A percentile compares a stretch with the other conserved stretches of the same genome.
Conservation (phyloP, 2,329 filamentous ascomycete species). For the Cercospora janseana region DNA sequence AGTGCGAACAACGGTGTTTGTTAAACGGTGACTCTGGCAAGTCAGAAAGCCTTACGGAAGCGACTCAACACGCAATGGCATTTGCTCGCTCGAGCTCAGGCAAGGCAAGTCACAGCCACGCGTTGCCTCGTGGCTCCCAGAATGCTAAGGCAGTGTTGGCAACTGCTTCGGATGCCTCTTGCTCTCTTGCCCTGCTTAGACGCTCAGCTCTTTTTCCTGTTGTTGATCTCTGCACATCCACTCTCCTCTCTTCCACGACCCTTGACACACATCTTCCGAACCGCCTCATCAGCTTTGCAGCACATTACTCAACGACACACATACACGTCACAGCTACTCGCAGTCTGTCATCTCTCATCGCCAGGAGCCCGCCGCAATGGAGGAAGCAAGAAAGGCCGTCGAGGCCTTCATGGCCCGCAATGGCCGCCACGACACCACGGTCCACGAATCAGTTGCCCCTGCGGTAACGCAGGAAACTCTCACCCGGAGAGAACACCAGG, state of each 20-base stretch:
- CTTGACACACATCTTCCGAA: conserved; percentile 11
- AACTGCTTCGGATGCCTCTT: too few relatives aligned
- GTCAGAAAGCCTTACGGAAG: too few relatives aligned
- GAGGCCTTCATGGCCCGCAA: conserved; percentile 58
- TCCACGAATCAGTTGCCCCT: conserved; percentile 63
- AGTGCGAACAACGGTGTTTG: too few relatives aligned
- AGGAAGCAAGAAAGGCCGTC: conserved; percentile 64
- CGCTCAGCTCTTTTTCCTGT: background rate
- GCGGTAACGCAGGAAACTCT: conserved; percentile 50
- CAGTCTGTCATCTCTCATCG: conserved; percentile 20
- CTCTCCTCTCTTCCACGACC: too few relatives aligned
- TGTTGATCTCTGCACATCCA: background rate
- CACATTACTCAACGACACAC: conserved; percentile 9
- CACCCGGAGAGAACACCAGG: conserved; percentile 53
- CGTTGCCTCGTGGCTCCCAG: background rate
- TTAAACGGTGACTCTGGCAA: too few relatives aligned
- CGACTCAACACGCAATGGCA: too few relatives aligned
- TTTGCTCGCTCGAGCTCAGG: background rate
- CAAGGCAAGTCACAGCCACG: background rate
- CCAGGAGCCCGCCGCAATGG: conserved; percentile 52
- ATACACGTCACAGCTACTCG: conserved; percentile 9
- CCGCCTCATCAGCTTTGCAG: conserved; percentile 1
- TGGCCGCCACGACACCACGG: conserved; percentile 66
- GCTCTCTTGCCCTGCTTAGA: background rate
- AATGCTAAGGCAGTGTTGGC: too few relatives aligned